Evolutionary conservation across 768 basidiomycete species (phyloP).

Genomic region (Mycena rosella): DNA sequence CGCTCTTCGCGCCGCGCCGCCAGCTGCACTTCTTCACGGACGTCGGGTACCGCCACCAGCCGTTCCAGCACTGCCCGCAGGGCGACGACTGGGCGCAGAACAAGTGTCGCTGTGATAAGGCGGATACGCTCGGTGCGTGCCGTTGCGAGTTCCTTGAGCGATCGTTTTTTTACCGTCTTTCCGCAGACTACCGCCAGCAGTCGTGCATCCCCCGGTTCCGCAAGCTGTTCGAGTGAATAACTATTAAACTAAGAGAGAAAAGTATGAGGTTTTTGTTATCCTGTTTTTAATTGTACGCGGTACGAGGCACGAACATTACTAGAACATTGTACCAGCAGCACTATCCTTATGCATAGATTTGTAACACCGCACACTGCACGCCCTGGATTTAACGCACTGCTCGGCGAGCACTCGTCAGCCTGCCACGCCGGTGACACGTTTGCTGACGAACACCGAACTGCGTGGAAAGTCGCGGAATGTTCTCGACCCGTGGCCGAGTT

Average conservation of each 20-base stretch:
- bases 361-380: no score
- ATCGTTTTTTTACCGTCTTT: no score
- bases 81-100: not conserved
- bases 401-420: no score
- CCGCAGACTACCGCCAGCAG: conserved; percentile 21
- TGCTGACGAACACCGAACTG: conserved; percentile 24
- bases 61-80: conserved; percentile 69
- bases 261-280: no score
- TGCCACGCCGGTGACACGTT: conserved; percentile 10
- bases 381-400: no score
- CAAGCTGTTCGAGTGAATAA: conserved; percentile 11
- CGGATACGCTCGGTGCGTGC: conserved; percentile 22
- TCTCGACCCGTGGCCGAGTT: conserved; percentile 7
- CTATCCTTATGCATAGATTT: no score
- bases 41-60: conserved; percentile 76
- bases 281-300: no score
- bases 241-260: no score
- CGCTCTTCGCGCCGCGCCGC: conserved; percentile 63
- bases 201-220: conserved; percentile 30
- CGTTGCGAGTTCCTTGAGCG: not conserved
- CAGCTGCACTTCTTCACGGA: conserved; percentile 75
- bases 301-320: no score
- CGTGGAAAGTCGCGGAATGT: conserved; percentile 12
- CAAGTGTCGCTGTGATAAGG: conserved; percentile 16
- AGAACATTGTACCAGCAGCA: no score